phyloP scores from a whole-genome alignment of 352 stramenopile species.

The Globisporangium ultimum region DNA sequence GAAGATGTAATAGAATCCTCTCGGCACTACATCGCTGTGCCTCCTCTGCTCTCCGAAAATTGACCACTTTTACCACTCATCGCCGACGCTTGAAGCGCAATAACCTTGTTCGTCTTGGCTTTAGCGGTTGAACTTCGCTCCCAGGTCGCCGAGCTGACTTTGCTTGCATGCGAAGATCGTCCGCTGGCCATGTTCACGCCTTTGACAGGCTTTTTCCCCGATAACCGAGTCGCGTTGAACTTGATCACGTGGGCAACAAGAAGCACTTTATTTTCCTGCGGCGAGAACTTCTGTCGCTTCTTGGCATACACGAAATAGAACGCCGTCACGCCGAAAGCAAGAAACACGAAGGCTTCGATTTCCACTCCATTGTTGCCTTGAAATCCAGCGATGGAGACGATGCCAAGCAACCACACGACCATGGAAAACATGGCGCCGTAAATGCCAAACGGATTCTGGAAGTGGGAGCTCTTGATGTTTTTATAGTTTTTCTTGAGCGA shows the following conservation, averaged over 20 bases:
- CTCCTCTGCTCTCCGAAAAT: no score
- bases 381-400: slow-evolving; percentile 12
- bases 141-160: no score
- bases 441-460: slow-evolving; percentile 21
- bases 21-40: no score
- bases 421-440: slow-evolving; percentile 17
- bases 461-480: slow-evolving; percentile 19
- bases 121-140: no score
- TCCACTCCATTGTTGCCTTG: slow-evolving; percentile 13
- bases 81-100: no score
- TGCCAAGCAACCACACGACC: slow-evolving; percentile 10
- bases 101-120: no score
- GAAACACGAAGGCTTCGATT: not conserved
- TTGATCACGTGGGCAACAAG: slow-evolving; percentile 26
- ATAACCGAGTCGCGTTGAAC: slow-evolving; percentile 9
- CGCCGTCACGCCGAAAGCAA: not conserved
- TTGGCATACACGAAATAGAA: slow-evolving; percentile 20
- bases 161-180: no score
- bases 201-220: no score
- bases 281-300: slow-evolving; percentile 22
- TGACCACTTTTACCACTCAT: no score
- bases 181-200: no score
- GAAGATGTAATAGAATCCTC: no score
- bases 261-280: slow-evolving; percentile 20
- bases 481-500: slow-evolving; percentile 19